Evolutionary conservation across 2,329 filamentous ascomycete species (phyloP), one percentile per base, ranked within the genome.

Genomic region (Lasiodiplodia sp.): DNA sequence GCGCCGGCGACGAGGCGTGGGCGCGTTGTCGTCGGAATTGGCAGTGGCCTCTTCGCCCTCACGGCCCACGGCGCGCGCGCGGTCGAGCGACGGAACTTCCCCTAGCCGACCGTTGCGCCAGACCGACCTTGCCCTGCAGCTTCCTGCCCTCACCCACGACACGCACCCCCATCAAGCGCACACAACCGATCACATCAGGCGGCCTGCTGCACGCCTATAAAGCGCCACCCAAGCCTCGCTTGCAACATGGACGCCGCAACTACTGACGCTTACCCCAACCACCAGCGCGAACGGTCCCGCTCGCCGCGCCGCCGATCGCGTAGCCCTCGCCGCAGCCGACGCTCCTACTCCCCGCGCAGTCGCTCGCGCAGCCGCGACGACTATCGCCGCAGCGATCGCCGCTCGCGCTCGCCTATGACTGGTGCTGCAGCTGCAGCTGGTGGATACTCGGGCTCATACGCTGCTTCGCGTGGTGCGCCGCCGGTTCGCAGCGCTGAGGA

Each of bases 331-430:
- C 81, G 80, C 73, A 79, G 78, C 60, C 88, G 88, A 80, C 90
- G 87, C 76, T 89, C 87, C 75, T 87, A 88, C 80, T 88, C 87
- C 69, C 86, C 87, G 73, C 85, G 87, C 80, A 86, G 86, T 78
- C 85, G 93, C 82, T 96, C 94, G 77, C 91, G 93, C 83, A 96
- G 93, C 84, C 92, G 91, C 67, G 80, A 83, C 69, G 81, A 81
- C 71, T 81, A 81, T 70, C 79, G 82, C 70, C 80, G 82, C 71
- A 78, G 77, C 72, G 81, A 84, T 72, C 81, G 83, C 71, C 78
- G 82, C 81, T 94, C 91, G 81, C 92, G 92, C 80, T 96, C 92
- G 82, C 94, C 93, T 83, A 94, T 96, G 90, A 92, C 90, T 85
- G 90, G 85, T 80, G 83, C 90, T 82, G 79, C 77, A 74, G 90